Conservation (phyloP, 345 rosid species). For the Citrus unshiu region DNA sequence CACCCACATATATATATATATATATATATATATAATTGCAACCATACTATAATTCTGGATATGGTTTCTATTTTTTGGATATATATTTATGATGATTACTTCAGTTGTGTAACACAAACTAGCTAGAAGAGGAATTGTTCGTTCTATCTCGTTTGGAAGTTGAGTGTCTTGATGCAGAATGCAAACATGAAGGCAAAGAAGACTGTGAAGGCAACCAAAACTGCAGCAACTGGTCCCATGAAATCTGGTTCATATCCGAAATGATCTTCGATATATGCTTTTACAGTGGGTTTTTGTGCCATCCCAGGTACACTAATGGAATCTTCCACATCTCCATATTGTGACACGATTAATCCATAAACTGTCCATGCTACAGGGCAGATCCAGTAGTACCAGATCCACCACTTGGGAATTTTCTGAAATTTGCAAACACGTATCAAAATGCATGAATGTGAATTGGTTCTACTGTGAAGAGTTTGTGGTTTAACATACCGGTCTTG, state of each 20-base stretch:
- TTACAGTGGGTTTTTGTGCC: constrained; percentile 23
- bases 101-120: not conserved
- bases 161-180: constrained; percentile 62
- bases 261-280: constrained; percentile 42
- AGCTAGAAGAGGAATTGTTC: not conserved
- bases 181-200: constrained; percentile 78
- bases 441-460: not conserved
- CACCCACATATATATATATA: too few relatives aligned
- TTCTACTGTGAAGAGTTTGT: not conserved
- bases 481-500: constrained; percentile 56
- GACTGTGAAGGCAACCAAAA: constrained; percentile 52
- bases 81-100: not conserved
- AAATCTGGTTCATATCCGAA: constrained; percentile 63
- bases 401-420: constrained; percentile 83
- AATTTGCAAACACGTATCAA: constrained; percentile 1
- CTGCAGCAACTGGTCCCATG: constrained; percentile 61
- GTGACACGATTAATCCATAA: constrained; percentile 61
- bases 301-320: constrained; percentile 43
- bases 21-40: not conserved
- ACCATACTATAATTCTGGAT: not conserved
- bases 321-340: constrained; percentile 56
- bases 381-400: constrained; percentile 95
- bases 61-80: not conserved
- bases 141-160: constrained; percentile 70
- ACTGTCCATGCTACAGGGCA: constrained; percentile 90